Conservation (phyloP, 1,139 yeast genomes). For the Taiozyma sp. region DNA sequence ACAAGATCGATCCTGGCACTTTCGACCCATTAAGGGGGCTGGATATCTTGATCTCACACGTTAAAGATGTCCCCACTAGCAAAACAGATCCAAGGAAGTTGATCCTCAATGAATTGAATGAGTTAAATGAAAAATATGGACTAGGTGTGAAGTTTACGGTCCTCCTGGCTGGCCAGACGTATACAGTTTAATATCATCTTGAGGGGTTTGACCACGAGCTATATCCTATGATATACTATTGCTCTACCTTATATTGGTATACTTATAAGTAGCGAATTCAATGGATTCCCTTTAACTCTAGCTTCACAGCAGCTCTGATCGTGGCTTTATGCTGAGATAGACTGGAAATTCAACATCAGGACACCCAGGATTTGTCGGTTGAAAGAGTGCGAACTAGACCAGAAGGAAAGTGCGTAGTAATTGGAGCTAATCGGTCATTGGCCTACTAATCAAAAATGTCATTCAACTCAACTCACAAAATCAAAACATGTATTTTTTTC, state of each 20-base stretch:
- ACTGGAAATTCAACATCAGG: no score
- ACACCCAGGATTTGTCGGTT: no score
- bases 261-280: no score
- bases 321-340: no score
- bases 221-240: no score
- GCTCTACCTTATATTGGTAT: no score
- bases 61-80: constrained; percentile 45
- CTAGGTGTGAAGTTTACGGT: constrained; percentile 43
- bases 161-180: constrained; percentile 48
- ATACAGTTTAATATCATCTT: constrained; percentile 11
- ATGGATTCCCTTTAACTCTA: no score
- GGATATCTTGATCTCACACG: constrained; percentile 61
- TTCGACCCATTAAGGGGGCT: constrained; percentile 39
- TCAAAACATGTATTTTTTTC: background rate
- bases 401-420: no score
- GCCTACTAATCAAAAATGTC: no score
- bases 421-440: no score
- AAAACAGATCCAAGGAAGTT: constrained; percentile 46
- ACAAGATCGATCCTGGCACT: background rate
- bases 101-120: constrained; percentile 43
- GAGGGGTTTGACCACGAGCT: background rate
- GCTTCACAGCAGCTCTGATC: no score
- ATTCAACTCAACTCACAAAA: background rate
- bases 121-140: constrained; percentile 31
- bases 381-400: no score